Percentiles rank a stretch among this genome's conserved stretches.
Evolutionary conservation across 495 filamentous ascomycete genomes (phyloP).

Genomic region (Neurospora intermedia): DNA sequence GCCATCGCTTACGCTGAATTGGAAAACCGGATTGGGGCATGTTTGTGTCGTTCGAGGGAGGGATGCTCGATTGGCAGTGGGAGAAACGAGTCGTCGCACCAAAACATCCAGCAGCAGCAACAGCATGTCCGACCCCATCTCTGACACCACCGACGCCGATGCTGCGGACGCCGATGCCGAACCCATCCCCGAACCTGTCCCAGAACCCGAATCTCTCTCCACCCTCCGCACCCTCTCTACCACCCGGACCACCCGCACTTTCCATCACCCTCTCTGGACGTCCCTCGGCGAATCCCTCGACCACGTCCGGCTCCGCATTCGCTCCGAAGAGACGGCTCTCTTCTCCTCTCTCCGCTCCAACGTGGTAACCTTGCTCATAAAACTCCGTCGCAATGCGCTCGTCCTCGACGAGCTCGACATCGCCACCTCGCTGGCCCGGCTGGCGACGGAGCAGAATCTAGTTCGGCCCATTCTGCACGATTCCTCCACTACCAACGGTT

Average conservation of each 20-base stretch:
- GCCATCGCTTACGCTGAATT: slow-evolving; percentile 60
- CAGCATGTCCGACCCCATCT: not conserved
- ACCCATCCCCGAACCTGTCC: not conserved
- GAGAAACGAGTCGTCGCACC: not conserved
- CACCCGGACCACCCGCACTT: slow-evolving; percentile 74
- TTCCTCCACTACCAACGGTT: not conserved
- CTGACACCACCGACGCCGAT: not conserved
- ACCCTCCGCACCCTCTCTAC: slow-evolving; percentile 55
- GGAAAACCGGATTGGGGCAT: slow-evolving; percentile 75
- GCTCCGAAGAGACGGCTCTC: slow-evolving; percentile 67
- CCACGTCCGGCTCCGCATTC: slow-evolving; percentile 60
- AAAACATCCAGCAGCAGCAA: not conserved
- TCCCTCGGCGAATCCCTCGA: slow-evolving; percentile 65
- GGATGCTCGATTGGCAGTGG: slow-evolving; percentile 35
- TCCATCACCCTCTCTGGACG: slow-evolving; percentile 79
- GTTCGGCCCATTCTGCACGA: slow-evolving; percentile 61
- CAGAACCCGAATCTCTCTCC: slow-evolving; percentile 17
- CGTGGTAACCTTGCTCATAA: slow-evolving; percentile 68
- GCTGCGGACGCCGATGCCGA: not conserved
- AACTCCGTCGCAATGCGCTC: slow-evolving; percentile 73
- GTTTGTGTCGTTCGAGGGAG: slow-evolving; percentile 86
- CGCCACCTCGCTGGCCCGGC: slow-evolving; percentile 64
- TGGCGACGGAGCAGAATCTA: slow-evolving; percentile 64
- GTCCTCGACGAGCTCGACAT: slow-evolving; percentile 92
- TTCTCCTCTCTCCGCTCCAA: slow-evolving; percentile 58